These are phyloP conservation scores for Colletotrichum gigasporum DNA, from an alignment of 2,329 filamentous ascomycete species.

Conservation along the genomic window DNA sequence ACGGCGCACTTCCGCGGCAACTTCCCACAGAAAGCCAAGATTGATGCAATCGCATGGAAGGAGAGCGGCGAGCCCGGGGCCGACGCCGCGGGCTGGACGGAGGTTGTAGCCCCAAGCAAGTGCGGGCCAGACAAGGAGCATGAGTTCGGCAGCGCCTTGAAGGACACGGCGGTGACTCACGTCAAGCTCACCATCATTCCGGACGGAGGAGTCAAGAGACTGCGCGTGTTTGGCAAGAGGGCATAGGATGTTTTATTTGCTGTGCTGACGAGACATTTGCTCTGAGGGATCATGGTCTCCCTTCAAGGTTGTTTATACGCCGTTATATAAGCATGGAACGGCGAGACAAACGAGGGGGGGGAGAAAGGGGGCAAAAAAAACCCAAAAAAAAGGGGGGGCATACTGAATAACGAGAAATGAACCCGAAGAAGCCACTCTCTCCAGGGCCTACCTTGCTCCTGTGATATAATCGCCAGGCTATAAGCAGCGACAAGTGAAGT, in stretches of 20 bases:
- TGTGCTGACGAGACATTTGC: too few species aligned
- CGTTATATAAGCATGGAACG: too few species aligned
- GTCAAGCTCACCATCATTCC: slow-evolving; percentile 93
- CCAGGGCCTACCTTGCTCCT: background rate
- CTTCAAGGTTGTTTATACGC: too few species aligned
- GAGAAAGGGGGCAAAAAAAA: too few species aligned
- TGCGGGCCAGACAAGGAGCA: slow-evolving; percentile 80
- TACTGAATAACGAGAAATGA: background rate
- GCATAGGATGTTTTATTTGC: slow-evolving; percentile 29
- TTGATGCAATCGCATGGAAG: slow-evolving; percentile 69
- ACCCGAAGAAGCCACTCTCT: background rate
- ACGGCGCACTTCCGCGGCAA: slow-evolving; percentile 88
- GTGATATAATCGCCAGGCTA: background rate
- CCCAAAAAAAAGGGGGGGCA: background rate
- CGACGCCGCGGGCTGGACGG: slow-evolving; percentile 70
- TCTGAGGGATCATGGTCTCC: too few species aligned
- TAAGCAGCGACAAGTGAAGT: too few species aligned
- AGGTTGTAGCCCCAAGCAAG: slow-evolving; percentile 73
- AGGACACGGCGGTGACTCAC: slow-evolving; percentile 75
- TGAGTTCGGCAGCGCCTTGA: slow-evolving; percentile 65
- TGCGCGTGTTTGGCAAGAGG: slow-evolving; percentile 78
- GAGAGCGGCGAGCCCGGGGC: slow-evolving; percentile 62
- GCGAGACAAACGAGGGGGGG: too few species aligned
- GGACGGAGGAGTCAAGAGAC: slow-evolving; percentile 90
- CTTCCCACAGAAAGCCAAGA: slow-evolving; percentile 79